Evolutionary conservation across 768 basidiomycete genomes (phyloP).

Genomic region (Hypholoma fasciculare): DNA sequence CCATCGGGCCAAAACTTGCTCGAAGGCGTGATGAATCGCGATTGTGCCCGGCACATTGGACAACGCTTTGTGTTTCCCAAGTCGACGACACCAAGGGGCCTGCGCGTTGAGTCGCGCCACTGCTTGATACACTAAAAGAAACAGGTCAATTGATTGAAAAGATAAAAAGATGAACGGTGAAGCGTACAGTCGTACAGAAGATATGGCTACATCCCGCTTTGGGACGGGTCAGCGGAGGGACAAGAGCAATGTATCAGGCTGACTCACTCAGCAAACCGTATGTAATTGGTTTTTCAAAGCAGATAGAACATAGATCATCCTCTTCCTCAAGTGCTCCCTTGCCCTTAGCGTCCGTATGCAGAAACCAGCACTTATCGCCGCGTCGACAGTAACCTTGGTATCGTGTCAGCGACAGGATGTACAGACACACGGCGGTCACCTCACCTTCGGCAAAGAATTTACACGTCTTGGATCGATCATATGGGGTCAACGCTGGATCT

Average conservation of each 20-base stretch:
- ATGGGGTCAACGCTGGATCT: slow-evolving; percentile 51
- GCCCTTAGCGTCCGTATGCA: slow-evolving; percentile 41
- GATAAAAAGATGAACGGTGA: not conserved
- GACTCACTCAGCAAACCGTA: slow-evolving; percentile 68
- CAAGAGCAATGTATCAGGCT: not conserved
- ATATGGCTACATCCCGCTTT: slow-evolving; percentile 74
- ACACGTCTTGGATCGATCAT: slow-evolving; percentile 73
- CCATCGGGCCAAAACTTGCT: slow-evolving; percentile 63
- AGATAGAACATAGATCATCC: slow-evolving; percentile 65
- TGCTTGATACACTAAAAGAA: slow-evolving; percentile 71
- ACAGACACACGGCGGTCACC: slow-evolving; percentile 7
- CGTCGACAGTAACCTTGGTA: slow-evolving; percentile 66
- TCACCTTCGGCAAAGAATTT: slow-evolving; percentile 61
- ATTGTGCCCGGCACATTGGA: slow-evolving; percentile 70
- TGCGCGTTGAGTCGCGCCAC: slow-evolving; percentile 69
- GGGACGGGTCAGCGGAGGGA: not conserved
- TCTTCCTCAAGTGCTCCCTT: slow-evolving; percentile 26
- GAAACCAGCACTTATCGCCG: slow-evolving; percentile 77
- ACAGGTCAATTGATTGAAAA: not conserved
- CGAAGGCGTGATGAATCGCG: slow-evolving; percentile 73
- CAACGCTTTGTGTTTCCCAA: slow-evolving; percentile 74
- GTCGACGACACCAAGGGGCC: slow-evolving; percentile 46
- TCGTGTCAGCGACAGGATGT: not conserved
- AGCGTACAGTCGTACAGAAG: slow-evolving; percentile 68
- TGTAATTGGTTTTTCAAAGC: slow-evolving; percentile 68